Conservation (phyloP, 1,139 yeast genomes). For the Candida sp. region DNA sequence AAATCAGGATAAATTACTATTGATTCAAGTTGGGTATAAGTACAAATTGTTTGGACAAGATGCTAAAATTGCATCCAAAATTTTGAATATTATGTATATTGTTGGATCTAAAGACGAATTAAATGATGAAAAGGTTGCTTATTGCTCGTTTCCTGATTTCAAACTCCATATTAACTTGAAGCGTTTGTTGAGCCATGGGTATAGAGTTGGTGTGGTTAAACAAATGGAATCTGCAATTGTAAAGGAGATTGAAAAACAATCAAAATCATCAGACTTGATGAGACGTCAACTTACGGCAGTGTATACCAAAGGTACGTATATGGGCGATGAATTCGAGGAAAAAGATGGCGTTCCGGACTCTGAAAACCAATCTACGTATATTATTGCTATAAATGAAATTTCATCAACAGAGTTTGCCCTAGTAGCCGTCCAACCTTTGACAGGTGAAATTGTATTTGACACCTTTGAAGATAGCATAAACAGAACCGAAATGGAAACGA, state of each 20-base stretch:
- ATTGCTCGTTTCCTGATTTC: constrained; percentile 80
- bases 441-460: constrained; percentile 79
- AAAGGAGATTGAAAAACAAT: constrained; percentile 44
- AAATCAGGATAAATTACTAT: constrained; percentile 65
- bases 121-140: constrained; percentile 63
- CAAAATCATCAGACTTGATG: constrained; percentile 49
- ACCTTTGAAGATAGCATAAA: constrained; percentile 53
- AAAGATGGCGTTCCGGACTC: constrained; percentile 14
- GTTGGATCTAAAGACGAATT: constrained; percentile 52
- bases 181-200: constrained; percentile 56
- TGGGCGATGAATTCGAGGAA: constrained; percentile 52
- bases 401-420: constrained; percentile 27
- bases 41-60: constrained; percentile 85
- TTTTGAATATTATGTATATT: constrained; percentile 67
- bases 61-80: constrained; percentile 64
- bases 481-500: constrained; percentile 63
- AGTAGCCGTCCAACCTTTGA: constrained; percentile 70
- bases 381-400: constrained; percentile 24
- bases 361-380: constrained; percentile 22
- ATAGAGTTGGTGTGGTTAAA: constrained; percentile 83
- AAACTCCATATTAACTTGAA: constrained; percentile 74
- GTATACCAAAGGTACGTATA: constrained; percentile 82
- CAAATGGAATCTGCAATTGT: constrained; percentile 82
- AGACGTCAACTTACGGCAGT: constrained; percentile 66
- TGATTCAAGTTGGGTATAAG: constrained; percentile 89